Percentiles rank a stretch among this genome's conserved stretches.
Evolutionary conservation across 1,284 basidiomycete genomes (phyloP).

Genomic region (Naganishia liquefaciens): DNA sequence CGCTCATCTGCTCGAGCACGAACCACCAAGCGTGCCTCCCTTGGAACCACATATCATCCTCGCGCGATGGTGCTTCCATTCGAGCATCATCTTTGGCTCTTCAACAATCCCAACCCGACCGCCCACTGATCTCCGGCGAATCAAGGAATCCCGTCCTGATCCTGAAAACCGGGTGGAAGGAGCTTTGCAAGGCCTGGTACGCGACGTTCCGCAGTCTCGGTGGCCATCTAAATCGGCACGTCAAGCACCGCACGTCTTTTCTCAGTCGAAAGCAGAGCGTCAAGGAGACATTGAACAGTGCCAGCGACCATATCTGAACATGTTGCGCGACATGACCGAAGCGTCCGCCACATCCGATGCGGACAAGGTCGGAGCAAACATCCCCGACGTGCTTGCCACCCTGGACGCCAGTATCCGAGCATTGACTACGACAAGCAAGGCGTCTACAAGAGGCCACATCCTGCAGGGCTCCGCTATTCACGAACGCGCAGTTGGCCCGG

Average conservation of each 20-base stretch:
- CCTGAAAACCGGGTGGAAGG: neutral
- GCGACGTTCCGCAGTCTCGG: constrained; percentile 12
- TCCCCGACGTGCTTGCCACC: constrained; percentile 3
- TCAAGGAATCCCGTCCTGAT: too few species aligned
- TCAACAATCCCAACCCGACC: constrained; percentile 1
- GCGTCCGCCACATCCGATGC: neutral
- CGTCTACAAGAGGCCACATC: neutral
- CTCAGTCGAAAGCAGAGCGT: constrained; percentile 8
- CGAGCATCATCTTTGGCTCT: constrained; percentile 10
- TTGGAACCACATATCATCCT: neutral
- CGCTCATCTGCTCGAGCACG: neutral
- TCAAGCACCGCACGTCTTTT: constrained; percentile 1
- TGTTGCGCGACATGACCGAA: neutral
- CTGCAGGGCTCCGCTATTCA: neutral
- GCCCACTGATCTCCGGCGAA: neutral
- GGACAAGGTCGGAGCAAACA: neutral
- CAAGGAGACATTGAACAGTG: neutral
- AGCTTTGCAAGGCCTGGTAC: neutral
- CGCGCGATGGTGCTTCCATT: constrained; percentile 24
- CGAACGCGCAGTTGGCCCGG: constrained; percentile 1
- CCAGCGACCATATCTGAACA: neutral
- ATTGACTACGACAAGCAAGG: neutral
- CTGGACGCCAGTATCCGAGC: constrained; percentile 8
- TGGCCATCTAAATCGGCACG: constrained; percentile 10
- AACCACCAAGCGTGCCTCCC: neutral